Evolutionary conservation across 495 filamentous ascomycete species (phyloP).

Genomic region (Tuber borchii): DNA sequence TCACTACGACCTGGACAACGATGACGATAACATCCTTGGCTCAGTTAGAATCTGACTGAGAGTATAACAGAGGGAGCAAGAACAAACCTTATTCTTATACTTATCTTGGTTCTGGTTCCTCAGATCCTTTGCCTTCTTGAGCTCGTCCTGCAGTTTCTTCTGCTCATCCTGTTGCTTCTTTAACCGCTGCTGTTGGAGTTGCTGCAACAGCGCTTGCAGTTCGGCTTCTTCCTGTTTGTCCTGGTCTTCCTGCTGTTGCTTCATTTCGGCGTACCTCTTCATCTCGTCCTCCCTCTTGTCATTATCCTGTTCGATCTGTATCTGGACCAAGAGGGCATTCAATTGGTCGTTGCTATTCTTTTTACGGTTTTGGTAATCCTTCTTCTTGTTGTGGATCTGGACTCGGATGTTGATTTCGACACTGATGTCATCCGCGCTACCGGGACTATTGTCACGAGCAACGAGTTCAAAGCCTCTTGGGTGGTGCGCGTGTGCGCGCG

Average conservation of each 20-base stretch:
- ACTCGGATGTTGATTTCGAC: not conserved
- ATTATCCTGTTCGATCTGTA: constrained; percentile 14
- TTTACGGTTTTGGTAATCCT: not conserved
- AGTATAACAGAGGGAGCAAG: not conserved
- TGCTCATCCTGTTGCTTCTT: not conserved
- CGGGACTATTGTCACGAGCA: not conserved
- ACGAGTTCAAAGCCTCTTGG: constrained; percentile 7
- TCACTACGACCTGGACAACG: constrained; percentile 18
- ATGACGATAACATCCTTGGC: constrained; percentile 24
- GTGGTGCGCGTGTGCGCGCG: not conserved
- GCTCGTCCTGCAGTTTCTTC: constrained; percentile 9
- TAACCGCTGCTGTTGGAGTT: not conserved
- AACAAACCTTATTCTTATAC: constrained; percentile 23
- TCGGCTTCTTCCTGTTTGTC: not conserved
- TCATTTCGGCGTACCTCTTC: constrained; percentile 13
- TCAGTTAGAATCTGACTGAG: constrained; percentile 4
- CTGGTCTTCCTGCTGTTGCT: constrained; percentile 8
- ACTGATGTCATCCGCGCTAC: not conserved
- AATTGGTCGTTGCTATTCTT: not conserved
- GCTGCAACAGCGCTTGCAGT: not conserved
- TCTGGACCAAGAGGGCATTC: not conserved
- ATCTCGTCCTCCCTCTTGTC: constrained; percentile 13
- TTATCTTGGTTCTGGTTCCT: constrained; percentile 12
- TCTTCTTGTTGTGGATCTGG: constrained; percentile 11
- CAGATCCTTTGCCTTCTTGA: constrained; percentile 18